These are phyloP conservation scores for Microstroma glucosiphilum DNA, from an alignment of 1,284 basidiomycete genomes.

Conservation along the genomic window DNA sequence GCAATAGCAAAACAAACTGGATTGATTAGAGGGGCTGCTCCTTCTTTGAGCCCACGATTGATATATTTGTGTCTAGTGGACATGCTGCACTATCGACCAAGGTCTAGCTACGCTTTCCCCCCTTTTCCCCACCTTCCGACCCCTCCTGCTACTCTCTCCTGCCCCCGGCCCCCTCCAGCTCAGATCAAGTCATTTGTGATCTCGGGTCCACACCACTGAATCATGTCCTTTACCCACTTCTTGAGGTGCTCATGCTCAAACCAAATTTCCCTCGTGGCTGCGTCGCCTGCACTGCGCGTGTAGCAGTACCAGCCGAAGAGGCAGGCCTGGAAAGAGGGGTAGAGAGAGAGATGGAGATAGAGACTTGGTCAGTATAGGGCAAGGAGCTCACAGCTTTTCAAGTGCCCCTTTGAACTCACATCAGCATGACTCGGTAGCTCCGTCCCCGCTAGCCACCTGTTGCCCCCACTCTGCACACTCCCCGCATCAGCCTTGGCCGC, in stretches of 20 bases:
- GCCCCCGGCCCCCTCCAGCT: no score
- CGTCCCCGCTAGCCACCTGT: conserved; percentile 27
- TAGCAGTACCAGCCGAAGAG: conserved; percentile 36
- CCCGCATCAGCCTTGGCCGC: neutral
- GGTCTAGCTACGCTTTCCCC: no score
- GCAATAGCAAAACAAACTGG: no score
- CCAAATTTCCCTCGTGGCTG: conserved; percentile 28
- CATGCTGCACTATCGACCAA: no score
- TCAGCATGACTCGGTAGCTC: conserved; percentile 36
- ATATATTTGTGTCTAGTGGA: no score
- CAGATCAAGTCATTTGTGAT: conserved; percentile 11
- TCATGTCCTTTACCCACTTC: conserved; percentile 27
- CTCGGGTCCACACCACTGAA: conserved; percentile 25
- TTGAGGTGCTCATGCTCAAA: conserved; percentile 19
- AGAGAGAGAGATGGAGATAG: no score
- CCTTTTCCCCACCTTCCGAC: no score
- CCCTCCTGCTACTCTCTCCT: no score
- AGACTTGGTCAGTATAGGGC: no score
- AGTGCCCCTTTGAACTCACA: neutral
- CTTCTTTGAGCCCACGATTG: no score
- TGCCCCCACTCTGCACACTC: neutral
- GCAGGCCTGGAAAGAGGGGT: conserved; percentile 10
- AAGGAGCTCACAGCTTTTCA: no score
- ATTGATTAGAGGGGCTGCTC: no score
- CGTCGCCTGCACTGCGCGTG: conserved; percentile 21